Evolutionary conservation across 371 early-diverging fungal genomes (phyloP).

Genomic region (Mortierella sp.): DNA sequence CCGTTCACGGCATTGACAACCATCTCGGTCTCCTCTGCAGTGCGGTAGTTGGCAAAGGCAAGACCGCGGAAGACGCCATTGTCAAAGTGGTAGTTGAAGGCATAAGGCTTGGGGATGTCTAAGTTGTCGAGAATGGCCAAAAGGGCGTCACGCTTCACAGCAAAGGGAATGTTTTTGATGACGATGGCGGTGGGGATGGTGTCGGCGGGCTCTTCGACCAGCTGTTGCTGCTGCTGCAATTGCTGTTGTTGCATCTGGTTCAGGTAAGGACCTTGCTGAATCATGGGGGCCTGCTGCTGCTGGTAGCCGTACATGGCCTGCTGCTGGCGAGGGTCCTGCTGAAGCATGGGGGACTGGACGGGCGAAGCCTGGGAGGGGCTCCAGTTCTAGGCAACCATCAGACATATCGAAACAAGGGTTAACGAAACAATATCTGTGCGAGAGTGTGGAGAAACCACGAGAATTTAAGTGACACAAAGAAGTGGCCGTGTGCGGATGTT

Average conservation of each 20-base stretch:
- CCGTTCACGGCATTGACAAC: conserved; percentile 79
- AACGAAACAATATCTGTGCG: conserved; percentile 3
- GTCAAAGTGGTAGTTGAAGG: conserved; percentile 88
- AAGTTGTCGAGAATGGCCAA: conserved; percentile 73
- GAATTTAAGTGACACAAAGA: conserved; percentile 18
- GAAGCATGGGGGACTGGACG: conserved; percentile 50
- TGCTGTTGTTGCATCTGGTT: conserved; percentile 42
- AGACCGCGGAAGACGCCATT: conserved; percentile 85
- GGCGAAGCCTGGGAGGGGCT: conserved; percentile 42
- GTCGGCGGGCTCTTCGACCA: conserved; percentile 58
- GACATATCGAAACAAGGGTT: not conserved
- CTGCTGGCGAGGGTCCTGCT: conserved; percentile 42
- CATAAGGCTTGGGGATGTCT: conserved; percentile 81
- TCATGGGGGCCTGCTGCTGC: conserved; percentile 42
- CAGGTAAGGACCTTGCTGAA: conserved; percentile 45
- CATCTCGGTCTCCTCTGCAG: conserved; percentile 79
- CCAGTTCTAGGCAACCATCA: conserved; percentile 33
- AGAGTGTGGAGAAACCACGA: conserved; percentile 10
- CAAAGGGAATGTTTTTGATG: conserved; percentile 88
- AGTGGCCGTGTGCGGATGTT: not conserved
- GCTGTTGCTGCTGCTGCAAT: conserved; percentile 57
- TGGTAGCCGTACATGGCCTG: conserved; percentile 34
- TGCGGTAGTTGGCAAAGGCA: conserved; percentile 87
- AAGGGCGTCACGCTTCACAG: conserved; percentile 81
- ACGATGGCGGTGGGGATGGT: conserved; percentile 84